Base-by-base conservation (phyloP, 2,329 filamentous ascomycete genomes). In the Bisporella sp. region DNA sequence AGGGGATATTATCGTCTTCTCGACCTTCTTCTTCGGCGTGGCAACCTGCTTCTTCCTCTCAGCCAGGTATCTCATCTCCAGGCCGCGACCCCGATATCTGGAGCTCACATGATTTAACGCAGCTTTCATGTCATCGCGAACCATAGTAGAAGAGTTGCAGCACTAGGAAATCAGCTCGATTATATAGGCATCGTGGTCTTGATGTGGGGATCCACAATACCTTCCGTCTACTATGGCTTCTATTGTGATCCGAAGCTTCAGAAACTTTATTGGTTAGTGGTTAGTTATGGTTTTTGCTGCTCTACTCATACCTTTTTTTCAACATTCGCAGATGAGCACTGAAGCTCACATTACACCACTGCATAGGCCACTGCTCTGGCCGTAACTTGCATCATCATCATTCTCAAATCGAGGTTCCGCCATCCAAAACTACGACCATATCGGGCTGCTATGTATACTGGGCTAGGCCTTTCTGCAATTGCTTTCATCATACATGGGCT, bases 181-280 rank as follows among this genome's bases (percentile, higher is more conserved):
- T 70, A 66, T 53, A 48, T 64, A 4, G 68, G 64, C 13, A 71
- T 73, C 41, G 57, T 70, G 9, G 44, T 69, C 28, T 60, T 69
- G 39, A 73, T 68, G 39, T 57, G 68, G 44, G 68, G 66, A 5
- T 64, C 63, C 13, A 71, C 69, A 37, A 54, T 71, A 8, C 66
- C 67, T n/a, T 68, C 64, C 0, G 56, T 71, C 31, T 72, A 72
- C 50, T 63, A 71, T 41, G 61, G 65, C 4, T 73, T 72, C 51
- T 71, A 68, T 53, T 72, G 68, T 53, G 67, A 70, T 53, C 60
- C 59, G 21, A 31, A 43, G 8, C 51, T 68, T 31, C 62, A 64
- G 41, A 62, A 49, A 9, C 44, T 64, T 5, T 70, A 72, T 54
- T 69, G 64, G 58, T 48, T 54, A 8, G 62, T 70, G 59, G 67